phyloP scores from a whole-genome alignment of 345 rosid genomes.

The Cardamine occulta region DNA sequence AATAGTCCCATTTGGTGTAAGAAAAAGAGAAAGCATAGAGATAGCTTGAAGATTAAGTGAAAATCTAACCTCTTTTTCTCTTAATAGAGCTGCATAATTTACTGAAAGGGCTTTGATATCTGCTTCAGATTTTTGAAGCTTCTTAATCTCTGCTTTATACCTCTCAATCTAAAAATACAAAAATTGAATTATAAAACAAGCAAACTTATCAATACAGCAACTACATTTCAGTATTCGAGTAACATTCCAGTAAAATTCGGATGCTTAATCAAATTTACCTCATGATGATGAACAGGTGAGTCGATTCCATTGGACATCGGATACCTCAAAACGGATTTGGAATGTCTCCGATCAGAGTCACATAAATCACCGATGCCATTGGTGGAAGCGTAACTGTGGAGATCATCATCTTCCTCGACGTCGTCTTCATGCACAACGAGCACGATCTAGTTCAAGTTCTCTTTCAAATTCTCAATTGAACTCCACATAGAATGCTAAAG shows the following conservation, averaged over 20 bases:
- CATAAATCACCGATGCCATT: constrained; percentile 49
- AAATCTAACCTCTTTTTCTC: constrained; percentile 77
- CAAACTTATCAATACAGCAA: constrained; percentile 12
- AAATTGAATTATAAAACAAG: neutral
- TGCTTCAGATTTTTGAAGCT: constrained; percentile 80
- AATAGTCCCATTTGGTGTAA: constrained; percentile 14
- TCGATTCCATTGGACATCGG: constrained; percentile 58
- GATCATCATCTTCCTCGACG: neutral
- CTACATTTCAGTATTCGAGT: neutral
- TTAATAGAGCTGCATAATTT: constrained; percentile 85
- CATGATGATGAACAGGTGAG: constrained; percentile 50
- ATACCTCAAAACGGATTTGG: constrained; percentile 58
- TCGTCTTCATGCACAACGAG: constrained; percentile 42
- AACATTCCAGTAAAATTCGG: neutral
- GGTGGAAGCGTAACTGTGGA: constrained; percentile 54
- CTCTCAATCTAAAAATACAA: constrained; percentile 55
- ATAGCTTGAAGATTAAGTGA: neutral
- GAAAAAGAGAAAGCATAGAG: neutral
- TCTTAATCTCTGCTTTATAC: constrained; percentile 48
- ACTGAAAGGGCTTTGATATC: constrained; percentile 88
- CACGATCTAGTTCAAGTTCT: constrained; percentile 76
- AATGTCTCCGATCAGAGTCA: constrained; percentile 58
- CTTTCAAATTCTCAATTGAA: constrained; percentile 55
- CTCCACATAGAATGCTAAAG: no score
- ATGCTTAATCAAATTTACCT: constrained; percentile 50